Conservation (phyloP, 2,329 filamentous ascomycete species). For the Alternaria longipes region DNA sequence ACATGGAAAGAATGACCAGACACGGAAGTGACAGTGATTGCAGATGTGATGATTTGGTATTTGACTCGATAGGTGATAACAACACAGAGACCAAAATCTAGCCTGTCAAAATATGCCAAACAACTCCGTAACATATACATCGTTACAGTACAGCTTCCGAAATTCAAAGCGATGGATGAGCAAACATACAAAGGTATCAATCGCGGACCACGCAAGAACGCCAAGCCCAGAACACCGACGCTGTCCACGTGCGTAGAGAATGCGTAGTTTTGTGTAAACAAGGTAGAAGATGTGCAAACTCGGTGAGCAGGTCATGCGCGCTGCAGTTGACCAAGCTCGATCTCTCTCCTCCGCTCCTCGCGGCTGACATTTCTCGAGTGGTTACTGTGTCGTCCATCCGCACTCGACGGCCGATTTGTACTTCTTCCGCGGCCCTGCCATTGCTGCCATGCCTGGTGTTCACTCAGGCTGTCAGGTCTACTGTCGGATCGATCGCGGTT, state of each 20-base stretch:
- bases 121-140: conserved; percentile 9
- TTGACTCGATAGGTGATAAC: neutral
- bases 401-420: conserved; percentile 37
- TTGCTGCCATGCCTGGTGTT: conserved; percentile 41
- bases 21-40: neutral
- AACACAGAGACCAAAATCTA: neutral
- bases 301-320: conserved; percentile 9
- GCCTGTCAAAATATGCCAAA: neutral
- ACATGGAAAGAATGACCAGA: neutral
- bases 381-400: conserved; percentile 30
- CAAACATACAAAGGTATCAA: conserved; percentile 8
- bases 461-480: conserved; percentile 40
- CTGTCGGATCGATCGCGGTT: conserved; percentile 35
- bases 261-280: conserved; percentile 1
- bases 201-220: conserved; percentile 14
- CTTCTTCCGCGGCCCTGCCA: conserved; percentile 45
- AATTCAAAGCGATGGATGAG: neutral
- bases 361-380: conserved; percentile 49
- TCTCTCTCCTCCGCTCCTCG: conserved; percentile 53
- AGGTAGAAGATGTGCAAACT: neutral
- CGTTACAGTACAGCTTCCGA: neutral
- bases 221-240: conserved; percentile 23
- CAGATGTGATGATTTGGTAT: neutral
- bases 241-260: conserved; percentile 15
- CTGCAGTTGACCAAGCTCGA: conserved; percentile 47